phyloP scores from a whole-genome alignment of 768 basidiomycete species.

The Fomitopsis pulvina region DNA sequence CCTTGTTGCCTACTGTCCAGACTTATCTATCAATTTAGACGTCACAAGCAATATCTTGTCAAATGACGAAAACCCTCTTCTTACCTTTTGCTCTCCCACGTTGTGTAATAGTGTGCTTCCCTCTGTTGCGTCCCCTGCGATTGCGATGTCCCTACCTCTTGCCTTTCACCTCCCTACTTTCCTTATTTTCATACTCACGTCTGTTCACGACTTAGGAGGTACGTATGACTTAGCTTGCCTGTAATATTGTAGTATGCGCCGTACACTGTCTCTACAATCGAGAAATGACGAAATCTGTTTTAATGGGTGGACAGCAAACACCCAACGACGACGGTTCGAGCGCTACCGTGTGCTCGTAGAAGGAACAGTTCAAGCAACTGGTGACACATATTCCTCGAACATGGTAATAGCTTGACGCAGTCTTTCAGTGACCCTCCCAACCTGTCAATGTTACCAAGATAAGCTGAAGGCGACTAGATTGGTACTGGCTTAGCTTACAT shows the following conservation, averaged over 20 bases:
- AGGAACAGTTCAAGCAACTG: too few relatives aligned
- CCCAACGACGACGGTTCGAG: too few relatives aligned
- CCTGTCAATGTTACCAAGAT: too few relatives aligned
- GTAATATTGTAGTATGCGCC: slow-evolving; percentile 1
- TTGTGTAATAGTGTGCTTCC: neutral
- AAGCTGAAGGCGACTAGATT: too few relatives aligned
- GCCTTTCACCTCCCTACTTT: neutral
- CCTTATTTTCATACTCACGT: neutral
- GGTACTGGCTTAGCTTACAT: slow-evolving; percentile 37
- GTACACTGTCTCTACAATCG: neutral
- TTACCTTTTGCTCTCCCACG: neutral
- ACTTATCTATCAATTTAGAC: slow-evolving; percentile 3
- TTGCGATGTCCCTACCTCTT: neutral
- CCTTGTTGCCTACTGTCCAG: slow-evolving; percentile 15
- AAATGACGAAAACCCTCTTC: neutral
- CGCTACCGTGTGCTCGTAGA: too few relatives aligned
- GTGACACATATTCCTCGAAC: neutral
- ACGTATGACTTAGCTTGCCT: neutral
- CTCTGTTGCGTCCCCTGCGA: neutral
- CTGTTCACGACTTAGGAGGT: neutral
- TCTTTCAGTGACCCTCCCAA: neutral
- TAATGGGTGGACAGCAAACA: neutral
- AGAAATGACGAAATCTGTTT: neutral
- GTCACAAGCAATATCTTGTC: neutral
- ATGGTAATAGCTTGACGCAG: neutral